These are phyloP conservation scores for Ceraceosorus bombacis DNA, from an alignment of 1,284 basidiomycete genomes.

Conservation along the genomic window DNA sequence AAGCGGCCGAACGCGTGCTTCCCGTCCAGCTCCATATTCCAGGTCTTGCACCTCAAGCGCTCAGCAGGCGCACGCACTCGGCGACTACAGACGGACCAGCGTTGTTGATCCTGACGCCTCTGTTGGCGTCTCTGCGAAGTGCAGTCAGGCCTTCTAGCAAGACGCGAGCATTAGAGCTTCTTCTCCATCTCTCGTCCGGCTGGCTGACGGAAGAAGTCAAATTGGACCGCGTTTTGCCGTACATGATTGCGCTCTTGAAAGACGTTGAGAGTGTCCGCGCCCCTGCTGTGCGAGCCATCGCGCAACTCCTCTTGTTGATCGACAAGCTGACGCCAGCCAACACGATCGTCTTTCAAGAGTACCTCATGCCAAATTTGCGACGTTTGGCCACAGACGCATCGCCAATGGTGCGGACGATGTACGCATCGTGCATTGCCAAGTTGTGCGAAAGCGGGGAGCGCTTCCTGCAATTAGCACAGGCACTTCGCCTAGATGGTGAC, in stretches of 20 bases:
- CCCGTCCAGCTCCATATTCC: conserved; percentile 34
- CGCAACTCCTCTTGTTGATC: conserved; percentile 76
- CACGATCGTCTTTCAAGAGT: conserved; percentile 77
- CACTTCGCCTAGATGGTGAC: conserved; percentile 70
- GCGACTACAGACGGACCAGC: conserved; percentile 63
- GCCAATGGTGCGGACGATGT: conserved; percentile 77
- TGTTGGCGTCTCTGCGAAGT: conserved; percentile 84
- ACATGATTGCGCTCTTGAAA: conserved; percentile 76
- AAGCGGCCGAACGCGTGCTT: conserved; percentile 17
- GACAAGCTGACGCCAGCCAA: conserved; percentile 83
- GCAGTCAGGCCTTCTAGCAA: conserved; percentile 80
- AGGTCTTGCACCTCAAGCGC: conserved; percentile 20
- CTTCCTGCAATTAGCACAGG: conserved; percentile 86
- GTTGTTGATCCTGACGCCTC: conserved; percentile 69
- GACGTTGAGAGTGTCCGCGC: conserved; percentile 77
- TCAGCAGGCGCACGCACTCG: conserved; percentile 9
- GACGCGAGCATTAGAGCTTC: conserved; percentile 73
- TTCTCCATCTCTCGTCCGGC: conserved; percentile 66
- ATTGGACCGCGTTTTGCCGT: conserved; percentile 86
- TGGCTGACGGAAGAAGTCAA: conserved; percentile 91
- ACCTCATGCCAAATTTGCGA: conserved; percentile 82
- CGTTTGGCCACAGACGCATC: conserved; percentile 75
- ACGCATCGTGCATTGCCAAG: conserved; percentile 76
- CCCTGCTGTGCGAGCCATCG: conserved; percentile 68
- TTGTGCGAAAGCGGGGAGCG: conserved; percentile 74